A percentile compares a stretch with the other conserved stretches of the same genome.
Conservation (phyloP, 1,284 basidiomycete genomes). For the Leccinum proximum region DNA sequence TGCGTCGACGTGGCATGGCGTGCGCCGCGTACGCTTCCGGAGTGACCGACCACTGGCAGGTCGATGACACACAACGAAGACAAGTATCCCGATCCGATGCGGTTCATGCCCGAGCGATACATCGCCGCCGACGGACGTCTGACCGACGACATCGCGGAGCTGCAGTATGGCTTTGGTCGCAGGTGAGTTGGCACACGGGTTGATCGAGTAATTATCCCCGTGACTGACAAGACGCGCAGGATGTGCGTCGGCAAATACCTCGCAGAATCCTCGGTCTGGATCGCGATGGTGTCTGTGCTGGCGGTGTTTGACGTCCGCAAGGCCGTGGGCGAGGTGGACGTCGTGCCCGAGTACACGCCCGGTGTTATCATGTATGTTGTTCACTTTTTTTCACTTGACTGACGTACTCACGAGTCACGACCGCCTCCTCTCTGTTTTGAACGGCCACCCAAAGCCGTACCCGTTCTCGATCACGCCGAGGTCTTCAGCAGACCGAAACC, state of each 20-base stretch:
- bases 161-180: conserved; percentile 42
- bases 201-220: not conserved
- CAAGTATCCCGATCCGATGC: conserved; percentile 29
- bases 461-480: conserved; percentile 30
- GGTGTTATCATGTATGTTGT: conserved; percentile 47
- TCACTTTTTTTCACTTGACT: not conserved
- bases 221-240: conserved; percentile 18
- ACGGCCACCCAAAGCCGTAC: conserved; percentile 18
- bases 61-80: conserved; percentile 26
- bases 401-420: not conserved
- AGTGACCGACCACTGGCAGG: conserved; percentile 8
- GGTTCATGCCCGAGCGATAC: conserved; percentile 34
- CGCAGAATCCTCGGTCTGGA: conserved; percentile 41
- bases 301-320: conserved; percentile 36
- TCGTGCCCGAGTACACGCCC: conserved; percentile 45
- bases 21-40: conserved; percentile 5
- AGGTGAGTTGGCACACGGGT: conserved; percentile 18
- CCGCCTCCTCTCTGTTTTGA: not conserved
- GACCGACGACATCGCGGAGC: conserved; percentile 34
- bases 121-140: conserved; percentile 21
- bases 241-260: conserved; percentile 44
- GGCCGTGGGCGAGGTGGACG: conserved; percentile 27
- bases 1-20: conserved; percentile 4
- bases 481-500: conserved; percentile 17
- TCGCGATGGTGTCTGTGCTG: conserved; percentile 41